Evolutionary conservation across 2,329 filamentous ascomycete species (phyloP).

Genomic region (Metarhizium guizhouense): DNA sequence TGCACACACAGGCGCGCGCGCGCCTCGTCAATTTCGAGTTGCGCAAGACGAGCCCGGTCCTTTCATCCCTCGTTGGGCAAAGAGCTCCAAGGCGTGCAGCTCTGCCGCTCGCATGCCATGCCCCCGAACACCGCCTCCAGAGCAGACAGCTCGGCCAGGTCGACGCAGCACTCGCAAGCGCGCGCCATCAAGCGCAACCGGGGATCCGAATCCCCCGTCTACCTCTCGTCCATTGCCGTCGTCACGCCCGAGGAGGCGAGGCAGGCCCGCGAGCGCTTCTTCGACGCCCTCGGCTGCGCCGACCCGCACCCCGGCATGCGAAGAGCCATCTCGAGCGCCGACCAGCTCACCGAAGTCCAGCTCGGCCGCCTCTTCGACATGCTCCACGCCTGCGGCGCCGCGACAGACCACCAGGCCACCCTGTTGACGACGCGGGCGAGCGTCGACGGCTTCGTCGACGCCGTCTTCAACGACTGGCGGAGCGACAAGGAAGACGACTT

Average conservation of each 20-base stretch:
- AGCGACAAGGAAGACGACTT: conserved; percentile 6
- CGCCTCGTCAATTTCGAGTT: too few relatives aligned
- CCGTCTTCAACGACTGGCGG: conserved; percentile 20
- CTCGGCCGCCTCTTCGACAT: conserved; percentile 23
- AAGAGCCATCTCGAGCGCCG: conserved; percentile 13
- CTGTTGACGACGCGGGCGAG: conserved; percentile 17
- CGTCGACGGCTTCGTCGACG: conserved; percentile 22
- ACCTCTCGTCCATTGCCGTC: conserved; percentile 5
- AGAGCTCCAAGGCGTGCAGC: not conserved
- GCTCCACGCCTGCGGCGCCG: conserved; percentile 20
- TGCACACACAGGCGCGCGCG: too few relatives aligned
- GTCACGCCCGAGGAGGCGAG: not conserved
- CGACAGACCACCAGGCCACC: conserved; percentile 15
- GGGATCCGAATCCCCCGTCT: conserved; percentile 10
- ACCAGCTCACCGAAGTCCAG: conserved; percentile 18
- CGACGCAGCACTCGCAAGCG: not conserved
- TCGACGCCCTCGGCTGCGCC: conserved; percentile 15
- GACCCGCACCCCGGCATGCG: conserved; percentile 10
- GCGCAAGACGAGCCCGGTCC: too few relatives aligned
- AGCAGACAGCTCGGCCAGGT: not conserved
- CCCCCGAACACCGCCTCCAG: conserved; percentile 1
- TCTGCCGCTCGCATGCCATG: not conserved
- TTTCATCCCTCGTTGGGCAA: not conserved
- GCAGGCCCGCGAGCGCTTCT: conserved; percentile 11
- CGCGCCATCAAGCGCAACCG: conserved; percentile 7